phyloP scores from a whole-genome alignment of 805 yeast genomes.

The Hermanozyma aechmeae region DNA sequence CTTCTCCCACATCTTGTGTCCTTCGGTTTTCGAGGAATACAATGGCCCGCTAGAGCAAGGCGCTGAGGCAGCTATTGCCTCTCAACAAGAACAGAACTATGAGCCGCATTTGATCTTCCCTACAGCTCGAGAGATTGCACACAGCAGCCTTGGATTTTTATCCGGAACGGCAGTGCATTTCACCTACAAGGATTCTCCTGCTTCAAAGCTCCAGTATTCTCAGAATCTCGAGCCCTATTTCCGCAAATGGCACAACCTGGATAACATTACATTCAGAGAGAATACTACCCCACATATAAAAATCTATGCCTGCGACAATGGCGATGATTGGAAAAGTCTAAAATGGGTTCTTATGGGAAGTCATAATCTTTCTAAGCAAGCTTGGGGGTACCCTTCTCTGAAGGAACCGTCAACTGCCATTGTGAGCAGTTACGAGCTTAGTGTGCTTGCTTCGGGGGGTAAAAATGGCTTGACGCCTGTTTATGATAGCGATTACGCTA shows the following conservation, averaged over 20 bases:
- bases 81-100: constrained; percentile 17
- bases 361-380: constrained; percentile 66
- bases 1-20: constrained; percentile 40
- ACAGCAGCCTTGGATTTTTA: constrained; percentile 33
- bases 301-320: constrained; percentile 47
- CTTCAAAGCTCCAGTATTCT: constrained; percentile 26
- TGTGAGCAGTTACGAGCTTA: constrained; percentile 31
- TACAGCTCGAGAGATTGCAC: constrained; percentile 26
- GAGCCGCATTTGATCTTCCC: constrained; percentile 37
- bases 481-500: constrained; percentile 25
- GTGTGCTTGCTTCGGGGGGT: constrained; percentile 16
- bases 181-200: constrained; percentile 18
- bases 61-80: constrained; percentile 7
- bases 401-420: constrained; percentile 13
- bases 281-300: constrained; percentile 58
- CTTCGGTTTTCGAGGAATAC: constrained; percentile 26
- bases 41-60: constrained; percentile 20
- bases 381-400: constrained; percentile 55
- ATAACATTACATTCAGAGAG: constrained; percentile 20
- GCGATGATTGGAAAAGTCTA: constrained; percentile 39
- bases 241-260: constrained; percentile 31
- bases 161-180: constrained; percentile 46
- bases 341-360: constrained; percentile 70
- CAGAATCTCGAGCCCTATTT: constrained; percentile 33
- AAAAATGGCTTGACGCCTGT: constrained; percentile 32